These are phyloP conservation scores for Penicillium decumbens DNA, from an alignment of 2,329 filamentous ascomycete species.

Conservation along the genomic window DNA sequence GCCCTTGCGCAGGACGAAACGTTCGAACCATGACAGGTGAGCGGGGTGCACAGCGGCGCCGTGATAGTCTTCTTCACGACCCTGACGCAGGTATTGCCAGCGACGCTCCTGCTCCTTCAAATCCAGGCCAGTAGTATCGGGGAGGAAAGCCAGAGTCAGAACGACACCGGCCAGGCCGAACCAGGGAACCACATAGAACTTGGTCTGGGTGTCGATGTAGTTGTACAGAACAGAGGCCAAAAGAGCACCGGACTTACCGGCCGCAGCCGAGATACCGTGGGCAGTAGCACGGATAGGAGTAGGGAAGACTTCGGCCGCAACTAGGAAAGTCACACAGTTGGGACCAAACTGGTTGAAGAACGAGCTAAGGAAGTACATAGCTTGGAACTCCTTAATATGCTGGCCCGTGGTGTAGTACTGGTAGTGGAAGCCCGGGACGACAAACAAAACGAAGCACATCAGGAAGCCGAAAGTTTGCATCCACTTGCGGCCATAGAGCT, in stretches of 20 bases:
- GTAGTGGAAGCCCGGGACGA: slow-evolving; percentile 85
- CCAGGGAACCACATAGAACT: slow-evolving; percentile 93
- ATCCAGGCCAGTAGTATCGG: slow-evolving; percentile 94
- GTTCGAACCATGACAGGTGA: slow-evolving; percentile 86
- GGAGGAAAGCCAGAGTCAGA: slow-evolving; percentile 78
- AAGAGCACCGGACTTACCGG: slow-evolving; percentile 83
- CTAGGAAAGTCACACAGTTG: slow-evolving; percentile 93
- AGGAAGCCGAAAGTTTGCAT: slow-evolving; percentile 96
- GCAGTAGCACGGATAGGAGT: slow-evolving; percentile 88
- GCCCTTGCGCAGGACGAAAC: slow-evolving; percentile 63
- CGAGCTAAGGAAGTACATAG: slow-evolving; percentile 95
- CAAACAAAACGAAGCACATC: slow-evolving; percentile 88
- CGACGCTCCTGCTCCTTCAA: slow-evolving; percentile 95
- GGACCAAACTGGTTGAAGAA: slow-evolving; percentile 99
- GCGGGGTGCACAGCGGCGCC: slow-evolving; percentile 86
- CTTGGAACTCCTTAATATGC: slow-evolving; percentile 83
- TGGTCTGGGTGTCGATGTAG: slow-evolving; percentile 79
- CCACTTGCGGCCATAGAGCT: slow-evolving; percentile 90
- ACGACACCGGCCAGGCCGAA: slow-evolving; percentile 85
- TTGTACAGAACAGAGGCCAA: slow-evolving; percentile 86
- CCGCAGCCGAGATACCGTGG: slow-evolving; percentile 89
- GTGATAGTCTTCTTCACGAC: slow-evolving; percentile 77
- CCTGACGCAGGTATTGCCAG: slow-evolving; percentile 79
- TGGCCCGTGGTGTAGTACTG: slow-evolving; percentile 67
- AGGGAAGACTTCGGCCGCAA: slow-evolving; percentile 93